Conservation (phyloP, 768 basidiomycete species). For the Russula olivacea region DNA sequence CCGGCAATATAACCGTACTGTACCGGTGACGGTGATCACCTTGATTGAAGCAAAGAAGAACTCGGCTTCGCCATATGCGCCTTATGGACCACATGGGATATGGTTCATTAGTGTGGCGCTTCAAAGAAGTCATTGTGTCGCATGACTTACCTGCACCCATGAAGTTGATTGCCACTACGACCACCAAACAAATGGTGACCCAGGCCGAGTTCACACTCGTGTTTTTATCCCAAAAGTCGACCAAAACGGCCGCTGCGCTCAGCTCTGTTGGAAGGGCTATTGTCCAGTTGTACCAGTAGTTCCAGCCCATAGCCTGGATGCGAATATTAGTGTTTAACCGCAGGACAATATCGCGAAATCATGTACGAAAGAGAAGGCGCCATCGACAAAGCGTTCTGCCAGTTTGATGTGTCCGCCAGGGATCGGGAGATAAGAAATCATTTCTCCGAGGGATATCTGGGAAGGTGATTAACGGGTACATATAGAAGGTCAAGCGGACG, state of each 20-base stretch:
- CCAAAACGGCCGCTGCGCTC: slow-evolving; percentile 67
- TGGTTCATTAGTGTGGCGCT: too few species aligned
- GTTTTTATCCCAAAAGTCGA: slow-evolving; percentile 61
- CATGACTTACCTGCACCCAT: slow-evolving; percentile 18
- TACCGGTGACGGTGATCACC: slow-evolving; percentile 73
- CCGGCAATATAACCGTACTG: neutral
- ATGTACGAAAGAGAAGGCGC: slow-evolving; percentile 52
- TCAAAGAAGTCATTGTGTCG: neutral
- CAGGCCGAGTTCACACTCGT: slow-evolving; percentile 64
- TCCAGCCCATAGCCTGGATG: slow-evolving; percentile 40
- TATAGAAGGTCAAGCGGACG: too few species aligned
- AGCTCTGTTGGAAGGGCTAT: slow-evolving; percentile 69
- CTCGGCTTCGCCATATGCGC: slow-evolving; percentile 79
- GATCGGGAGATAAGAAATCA: slow-evolving; percentile 73
- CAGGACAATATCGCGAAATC: neutral
- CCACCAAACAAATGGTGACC: slow-evolving; percentile 70
- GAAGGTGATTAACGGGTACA: neutral
- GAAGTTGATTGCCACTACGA: slow-evolving; percentile 44
- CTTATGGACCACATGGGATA: slow-evolving; percentile 26
- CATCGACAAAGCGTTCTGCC: slow-evolving; percentile 77
- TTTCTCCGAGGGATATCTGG: slow-evolving; percentile 64
- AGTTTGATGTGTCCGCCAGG: slow-evolving; percentile 77
- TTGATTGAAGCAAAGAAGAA: slow-evolving; percentile 90
- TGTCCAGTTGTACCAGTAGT: slow-evolving; percentile 55
- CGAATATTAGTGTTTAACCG: neutral